Conservation (phyloP, 164 flowering plant genomes). For the Paratinospora sagittata region DNA sequence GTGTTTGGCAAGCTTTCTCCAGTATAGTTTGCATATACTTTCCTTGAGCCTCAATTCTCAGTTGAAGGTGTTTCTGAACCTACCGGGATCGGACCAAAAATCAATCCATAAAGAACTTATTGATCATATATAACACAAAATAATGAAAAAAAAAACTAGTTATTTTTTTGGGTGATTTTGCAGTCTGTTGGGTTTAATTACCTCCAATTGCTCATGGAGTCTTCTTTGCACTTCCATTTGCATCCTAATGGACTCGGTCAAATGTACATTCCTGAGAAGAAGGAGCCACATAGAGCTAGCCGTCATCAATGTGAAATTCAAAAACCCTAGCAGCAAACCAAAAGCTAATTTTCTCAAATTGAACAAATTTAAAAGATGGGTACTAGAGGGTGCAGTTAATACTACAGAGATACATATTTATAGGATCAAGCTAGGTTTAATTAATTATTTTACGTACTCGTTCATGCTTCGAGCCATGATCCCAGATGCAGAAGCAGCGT, state of each 20-base stretch:
- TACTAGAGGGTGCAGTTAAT: background rate
- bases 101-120: background rate
- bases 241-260: constrained; percentile 69
- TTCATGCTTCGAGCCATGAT: constrained; percentile 67
- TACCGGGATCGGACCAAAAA: constrained; percentile 22
- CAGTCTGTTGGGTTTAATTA: constrained; percentile 17
- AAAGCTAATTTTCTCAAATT: background rate
- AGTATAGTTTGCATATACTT: constrained; percentile 94
- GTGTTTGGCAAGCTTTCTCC: constrained; percentile 92
- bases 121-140: background rate
- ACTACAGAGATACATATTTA: no score
- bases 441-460: constrained; percentile 49
- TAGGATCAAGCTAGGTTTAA: no score
- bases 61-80: constrained; percentile 92
- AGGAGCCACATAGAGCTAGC: background rate
- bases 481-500: constrained; percentile 64
- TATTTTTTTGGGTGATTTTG: background rate
- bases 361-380: background rate
- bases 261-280: constrained; percentile 44
- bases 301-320: background rate
- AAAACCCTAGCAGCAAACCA: background rate
- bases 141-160: background rate
- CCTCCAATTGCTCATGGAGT: constrained; percentile 94
- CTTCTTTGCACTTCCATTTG: constrained; percentile 98
- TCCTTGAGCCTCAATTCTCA: constrained; percentile 96